A percentile compares a stretch with the other conserved stretches of the same genome.
Conservation (phyloP, 225 moss, liverwort and hornwort species). For the Pseudoscleropodium purum region DNA sequence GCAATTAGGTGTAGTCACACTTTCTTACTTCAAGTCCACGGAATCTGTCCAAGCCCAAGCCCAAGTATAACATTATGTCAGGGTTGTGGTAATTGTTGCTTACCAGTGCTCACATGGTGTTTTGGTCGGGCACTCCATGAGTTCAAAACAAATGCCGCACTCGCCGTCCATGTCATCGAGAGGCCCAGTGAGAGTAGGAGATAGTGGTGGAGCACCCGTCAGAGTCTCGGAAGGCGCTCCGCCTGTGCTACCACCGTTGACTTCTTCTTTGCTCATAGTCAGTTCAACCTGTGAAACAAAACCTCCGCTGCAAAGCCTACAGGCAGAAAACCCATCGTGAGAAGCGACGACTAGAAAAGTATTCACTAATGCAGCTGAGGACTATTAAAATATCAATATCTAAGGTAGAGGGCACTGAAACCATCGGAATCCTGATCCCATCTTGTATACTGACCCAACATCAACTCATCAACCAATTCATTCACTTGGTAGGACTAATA, state of each 20-base stretch:
- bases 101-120: slow-evolving; percentile 95
- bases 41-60: neutral
- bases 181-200: slow-evolving; percentile 30
- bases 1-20: neutral
- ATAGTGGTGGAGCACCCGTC: slow-evolving; percentile 18
- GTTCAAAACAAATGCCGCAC: slow-evolving; percentile 93
- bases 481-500: neutral
- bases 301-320: slow-evolving; percentile 98
- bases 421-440: neutral
- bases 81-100: slow-evolving; percentile 4
- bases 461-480: neutral
- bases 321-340: neutral
- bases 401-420: neutral
- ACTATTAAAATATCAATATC: neutral
- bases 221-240: slow-evolving; percentile 14
- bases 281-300: slow-evolving; percentile 92
- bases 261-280: slow-evolving; percentile 72
- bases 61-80: neutral
- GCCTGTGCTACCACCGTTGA: slow-evolving; percentile 21
- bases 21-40: neutral
- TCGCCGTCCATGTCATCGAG: slow-evolving; percentile 82
- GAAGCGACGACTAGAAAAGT: neutral
- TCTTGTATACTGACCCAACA: neutral
- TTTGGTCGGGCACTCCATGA: slow-evolving; percentile 95
- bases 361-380: neutral